These are phyloP conservation scores for Berberis thunbergii DNA, from an alignment of 164 flowering plant genomes.

Conservation along the genomic window DNA sequence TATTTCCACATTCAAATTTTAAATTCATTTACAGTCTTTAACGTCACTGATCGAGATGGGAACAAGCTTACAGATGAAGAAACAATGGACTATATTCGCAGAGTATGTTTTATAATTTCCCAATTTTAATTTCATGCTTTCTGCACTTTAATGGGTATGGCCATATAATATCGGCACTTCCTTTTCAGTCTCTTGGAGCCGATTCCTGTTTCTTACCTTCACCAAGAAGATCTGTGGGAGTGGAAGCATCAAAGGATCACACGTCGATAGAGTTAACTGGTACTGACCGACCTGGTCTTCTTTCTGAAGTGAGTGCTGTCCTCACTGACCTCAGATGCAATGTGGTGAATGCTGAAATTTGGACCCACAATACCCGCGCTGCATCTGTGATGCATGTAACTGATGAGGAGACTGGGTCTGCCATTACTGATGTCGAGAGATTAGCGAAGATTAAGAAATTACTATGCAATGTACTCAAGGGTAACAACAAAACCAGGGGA, in stretches of 20 bases:
- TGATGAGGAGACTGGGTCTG: slow-evolving; percentile 46
- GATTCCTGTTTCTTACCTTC: slow-evolving; percentile 47
- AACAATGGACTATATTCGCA: slow-evolving; percentile 50
- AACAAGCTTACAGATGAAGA: slow-evolving; percentile 74
- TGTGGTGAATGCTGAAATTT: slow-evolving; percentile 79
- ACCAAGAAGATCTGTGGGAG: slow-evolving; percentile 60
- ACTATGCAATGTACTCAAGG: slow-evolving; percentile 63
- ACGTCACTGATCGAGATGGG: slow-evolving; percentile 78
- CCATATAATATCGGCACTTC: slow-evolving; percentile 7
- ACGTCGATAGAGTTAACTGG: slow-evolving; percentile 84
- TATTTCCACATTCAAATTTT: no score
- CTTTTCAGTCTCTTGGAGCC: slow-evolving; percentile 67
- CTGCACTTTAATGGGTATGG: neutral
- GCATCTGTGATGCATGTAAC: slow-evolving; percentile 88
- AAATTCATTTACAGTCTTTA: slow-evolving; percentile 43
- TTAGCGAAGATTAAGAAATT: slow-evolving; percentile 51
- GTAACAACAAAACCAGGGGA: slow-evolving; percentile 48
- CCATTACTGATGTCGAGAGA: slow-evolving; percentile 55
- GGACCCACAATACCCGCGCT: slow-evolving; percentile 89
- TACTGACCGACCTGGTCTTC: slow-evolving; percentile 77
- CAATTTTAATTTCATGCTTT: neutral
- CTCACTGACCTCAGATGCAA: slow-evolving; percentile 81
- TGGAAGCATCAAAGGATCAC: slow-evolving; percentile 40
- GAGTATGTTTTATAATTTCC: slow-evolving; percentile 29
- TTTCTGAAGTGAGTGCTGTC: slow-evolving; percentile 86